Evolutionary conservation across 2,329 filamentous ascomycete genomes (phyloP), one percentile per base, ranked within the genome.

Genomic region (Alternaria sp.): DNA sequence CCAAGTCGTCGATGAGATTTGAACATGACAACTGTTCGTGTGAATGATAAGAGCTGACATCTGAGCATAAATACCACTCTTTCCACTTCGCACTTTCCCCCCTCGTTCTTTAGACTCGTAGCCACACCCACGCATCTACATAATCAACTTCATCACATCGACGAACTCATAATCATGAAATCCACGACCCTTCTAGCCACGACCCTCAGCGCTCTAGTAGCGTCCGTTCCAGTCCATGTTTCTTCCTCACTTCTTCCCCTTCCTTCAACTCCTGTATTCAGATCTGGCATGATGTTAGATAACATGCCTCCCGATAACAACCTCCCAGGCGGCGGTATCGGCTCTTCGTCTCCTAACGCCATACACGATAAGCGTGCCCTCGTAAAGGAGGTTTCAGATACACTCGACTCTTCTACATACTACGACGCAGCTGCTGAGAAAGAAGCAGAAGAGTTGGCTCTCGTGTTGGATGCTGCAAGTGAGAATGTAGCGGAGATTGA

Each of bases 391-490:
- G 20, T 50, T 1, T 20, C 46, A 4, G 32, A 50, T 12, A 50
- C 32, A 11, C 22, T 10, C 3, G 46, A 50, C 16, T 38, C 46
- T 5, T 50, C 46, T n/a, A 27, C 46, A 7, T 50, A 50, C 5
- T 38, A 36, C 32, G 46, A 50, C 20, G 46, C 46, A 22, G 46
- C 32, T 2, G 46, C 46, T 2, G 46, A 38, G 18, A 36, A 50
- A 38, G 32, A 50, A 38, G 46, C 46, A 50, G 46, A 50, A 7
- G 46, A 50, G 14, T 36, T 50, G 32, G 46, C 32, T 6, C 46
- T 38, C 20, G 46, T 27, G 12, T 18, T 50, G 6, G 46, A 50
- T 8, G 46, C 46, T 38, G 32, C 46, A 20, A 38, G 46, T 6
- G 46, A 38, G 9, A 50, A 38, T n/a, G 32, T 22, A 2, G 30